A percentile compares a stretch with the other conserved stretches of the same genome.
Evolutionary conservation across 1,139 yeast species (phyloP).

Genomic region (Blastobotrys illinoisensis): DNA sequence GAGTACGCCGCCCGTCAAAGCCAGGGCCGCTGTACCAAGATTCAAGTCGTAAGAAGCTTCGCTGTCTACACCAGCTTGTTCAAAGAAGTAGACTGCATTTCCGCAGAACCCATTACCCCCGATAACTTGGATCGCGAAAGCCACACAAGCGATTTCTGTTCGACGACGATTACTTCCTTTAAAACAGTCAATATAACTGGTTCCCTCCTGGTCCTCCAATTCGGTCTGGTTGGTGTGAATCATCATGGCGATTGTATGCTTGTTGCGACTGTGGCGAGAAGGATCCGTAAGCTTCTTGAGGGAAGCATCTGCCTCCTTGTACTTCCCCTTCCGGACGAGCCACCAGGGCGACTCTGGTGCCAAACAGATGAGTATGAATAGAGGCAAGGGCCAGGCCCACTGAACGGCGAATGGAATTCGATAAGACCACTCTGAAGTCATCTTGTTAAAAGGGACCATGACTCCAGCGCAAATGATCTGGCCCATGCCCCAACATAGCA

Average conservation of each 20-base stretch:
- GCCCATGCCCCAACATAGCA: conserved; percentile 19
- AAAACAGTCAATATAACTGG: conserved; percentile 13
- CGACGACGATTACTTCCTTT: conserved; percentile 8
- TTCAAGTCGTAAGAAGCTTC: conserved; percentile 10
- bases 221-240: conserved; percentile 50
- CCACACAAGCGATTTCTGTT: conserved; percentile 10
- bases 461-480: background rate
- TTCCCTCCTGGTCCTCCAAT: conserved; percentile 35
- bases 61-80: conserved; percentile 13
- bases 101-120: background rate
- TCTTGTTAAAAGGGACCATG: background rate
- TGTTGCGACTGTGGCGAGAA: conserved; percentile 29
- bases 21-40: conserved; percentile 30
- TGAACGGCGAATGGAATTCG: conserved; percentile 47
- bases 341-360: conserved; percentile 59
- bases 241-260: conserved; percentile 38
- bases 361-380: conserved; percentile 41
- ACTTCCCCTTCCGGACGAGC: conserved; percentile 39
- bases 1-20: conserved; percentile 44
- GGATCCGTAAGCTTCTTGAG: conserved; percentile 26
- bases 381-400: conserved; percentile 57
- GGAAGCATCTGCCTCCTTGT: conserved; percentile 36
- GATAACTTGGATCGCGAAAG: background rate
- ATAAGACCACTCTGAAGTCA: conserved; percentile 29
- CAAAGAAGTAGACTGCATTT: conserved; percentile 9